phyloP scores from a whole-genome alignment of 805 yeast species.

The Teunomyces funiuensis region DNA sequence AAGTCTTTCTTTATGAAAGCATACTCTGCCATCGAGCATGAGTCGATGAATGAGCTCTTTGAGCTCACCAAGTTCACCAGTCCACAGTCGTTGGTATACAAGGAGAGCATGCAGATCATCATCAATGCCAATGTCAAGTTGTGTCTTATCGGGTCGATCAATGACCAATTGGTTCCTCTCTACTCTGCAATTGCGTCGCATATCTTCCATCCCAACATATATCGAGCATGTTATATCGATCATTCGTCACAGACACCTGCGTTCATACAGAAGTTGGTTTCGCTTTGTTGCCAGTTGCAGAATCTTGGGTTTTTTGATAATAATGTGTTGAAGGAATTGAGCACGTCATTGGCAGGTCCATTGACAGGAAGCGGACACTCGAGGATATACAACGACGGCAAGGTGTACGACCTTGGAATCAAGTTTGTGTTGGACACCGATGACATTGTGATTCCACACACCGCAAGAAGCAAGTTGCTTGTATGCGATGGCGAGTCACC shows the following conservation, averaged over 20 bases:
- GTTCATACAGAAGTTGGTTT: constrained; percentile 72
- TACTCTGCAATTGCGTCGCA: constrained; percentile 85
- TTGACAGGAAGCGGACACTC: constrained; percentile 96
- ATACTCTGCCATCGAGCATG: constrained; percentile 86
- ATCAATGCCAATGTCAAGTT: constrained; percentile 73
- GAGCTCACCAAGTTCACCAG: constrained; percentile 81
- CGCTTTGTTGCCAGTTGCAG: constrained; percentile 69
- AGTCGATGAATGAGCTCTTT: constrained; percentile 80
- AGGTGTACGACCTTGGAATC: constrained; percentile 80
- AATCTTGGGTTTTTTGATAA: constrained; percentile 83
- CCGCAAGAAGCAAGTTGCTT: constrained; percentile 7
- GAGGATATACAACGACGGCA: constrained; percentile 76
- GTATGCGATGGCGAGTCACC: neutral
- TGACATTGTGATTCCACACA: constrained; percentile 46
- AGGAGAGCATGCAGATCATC: constrained; percentile 63
- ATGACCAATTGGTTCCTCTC: constrained; percentile 92
- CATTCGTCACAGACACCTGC: constrained; percentile 74
- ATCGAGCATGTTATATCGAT: constrained; percentile 86
- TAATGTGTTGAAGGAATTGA: constrained; percentile 81
- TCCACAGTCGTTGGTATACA: constrained; percentile 65
- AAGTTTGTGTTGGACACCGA: constrained; percentile 75
- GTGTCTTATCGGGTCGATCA: constrained; percentile 82
- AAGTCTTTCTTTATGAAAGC: constrained; percentile 82
- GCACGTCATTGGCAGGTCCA: constrained; percentile 75
- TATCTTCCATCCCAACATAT: constrained; percentile 84